Conservation (phyloP, 2,329 filamentous ascomycete species). For the Botryosphaeria dothidea region DNA sequence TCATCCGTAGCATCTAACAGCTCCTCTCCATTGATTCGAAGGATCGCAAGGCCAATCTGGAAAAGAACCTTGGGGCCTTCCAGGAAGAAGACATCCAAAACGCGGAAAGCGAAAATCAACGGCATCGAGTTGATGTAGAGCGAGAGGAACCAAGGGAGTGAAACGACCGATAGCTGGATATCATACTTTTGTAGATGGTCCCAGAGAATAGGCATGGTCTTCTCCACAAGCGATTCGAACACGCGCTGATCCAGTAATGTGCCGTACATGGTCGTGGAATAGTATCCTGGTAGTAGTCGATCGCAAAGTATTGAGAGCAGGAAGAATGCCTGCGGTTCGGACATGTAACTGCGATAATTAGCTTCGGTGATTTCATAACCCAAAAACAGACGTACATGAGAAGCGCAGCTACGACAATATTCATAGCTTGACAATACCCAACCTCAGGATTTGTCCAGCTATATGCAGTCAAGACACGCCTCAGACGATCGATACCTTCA, state of each 20-base stretch:
- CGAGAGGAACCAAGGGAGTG: constrained; percentile 95
- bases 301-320: constrained; percentile 89
- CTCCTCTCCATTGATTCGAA: constrained; percentile 96
- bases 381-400: constrained; percentile 64
- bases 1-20: constrained; percentile 91
- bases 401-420: constrained; percentile 96
- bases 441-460: constrained; percentile 96
- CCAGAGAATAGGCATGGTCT: constrained; percentile 98
- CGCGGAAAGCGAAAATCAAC: constrained; percentile 92
- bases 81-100: constrained; percentile 96
- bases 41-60: constrained; percentile 93
- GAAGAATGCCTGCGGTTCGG: constrained; percentile 93
- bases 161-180: constrained; percentile 95
- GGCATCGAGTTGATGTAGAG: constrained; percentile 99
- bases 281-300: constrained; percentile 90
- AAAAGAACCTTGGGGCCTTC: constrained; percentile 97
- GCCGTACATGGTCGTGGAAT: constrained; percentile 98
- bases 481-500: constrained; percentile 86
- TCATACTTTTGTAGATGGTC: constrained; percentile 97
- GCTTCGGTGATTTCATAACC: constrained; percentile 21
- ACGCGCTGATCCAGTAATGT: constrained; percentile 95
- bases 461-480: constrained; percentile 91
- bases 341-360: constrained; percentile 71
- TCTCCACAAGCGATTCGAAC: constrained; percentile 96
- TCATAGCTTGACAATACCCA: constrained; percentile 99